These are phyloP conservation scores for Podospora pseudopauciseta DNA, from an alignment of 495 filamentous ascomycete species.

Conservation along the genomic window DNA sequence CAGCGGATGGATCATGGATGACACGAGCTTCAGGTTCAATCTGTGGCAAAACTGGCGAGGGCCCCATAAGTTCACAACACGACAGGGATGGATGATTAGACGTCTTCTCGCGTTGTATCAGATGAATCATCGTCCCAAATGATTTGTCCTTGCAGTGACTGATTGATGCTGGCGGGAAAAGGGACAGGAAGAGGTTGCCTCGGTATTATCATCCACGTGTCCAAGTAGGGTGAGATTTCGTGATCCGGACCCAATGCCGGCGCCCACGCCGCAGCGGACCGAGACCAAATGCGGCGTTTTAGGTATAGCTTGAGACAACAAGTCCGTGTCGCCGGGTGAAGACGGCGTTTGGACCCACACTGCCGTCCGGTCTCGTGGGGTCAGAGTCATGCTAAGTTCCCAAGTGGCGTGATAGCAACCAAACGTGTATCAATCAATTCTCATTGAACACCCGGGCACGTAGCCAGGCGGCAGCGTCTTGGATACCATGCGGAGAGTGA, in stretches of 20 bases:
- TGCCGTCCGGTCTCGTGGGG: background rate
- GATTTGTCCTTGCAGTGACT: background rate
- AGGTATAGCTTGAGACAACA: slow-evolving; percentile 12
- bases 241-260: background rate
- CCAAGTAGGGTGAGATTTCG: background rate
- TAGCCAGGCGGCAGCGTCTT: slow-evolving; percentile 39
- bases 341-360: background rate
- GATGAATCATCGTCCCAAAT: background rate
- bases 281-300: slow-evolving; percentile 18
- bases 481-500: slow-evolving; percentile 45
- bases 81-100: background rate
- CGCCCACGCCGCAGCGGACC: background rate
- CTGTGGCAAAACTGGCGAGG: too few species aligned
- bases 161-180: background rate
- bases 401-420: background rate
- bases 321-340: background rate
- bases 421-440: background rate
- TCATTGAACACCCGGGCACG: background rate
- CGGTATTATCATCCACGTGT: slow-evolving; percentile 40
- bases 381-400: background rate
- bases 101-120: background rate
- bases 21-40: background rate
- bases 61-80: too few species aligned
- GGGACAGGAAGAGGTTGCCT: background rate
- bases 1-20: background rate